Conservation (phyloP, 2,329 filamentous ascomycete species). For the Penicillium rolfsii region DNA sequence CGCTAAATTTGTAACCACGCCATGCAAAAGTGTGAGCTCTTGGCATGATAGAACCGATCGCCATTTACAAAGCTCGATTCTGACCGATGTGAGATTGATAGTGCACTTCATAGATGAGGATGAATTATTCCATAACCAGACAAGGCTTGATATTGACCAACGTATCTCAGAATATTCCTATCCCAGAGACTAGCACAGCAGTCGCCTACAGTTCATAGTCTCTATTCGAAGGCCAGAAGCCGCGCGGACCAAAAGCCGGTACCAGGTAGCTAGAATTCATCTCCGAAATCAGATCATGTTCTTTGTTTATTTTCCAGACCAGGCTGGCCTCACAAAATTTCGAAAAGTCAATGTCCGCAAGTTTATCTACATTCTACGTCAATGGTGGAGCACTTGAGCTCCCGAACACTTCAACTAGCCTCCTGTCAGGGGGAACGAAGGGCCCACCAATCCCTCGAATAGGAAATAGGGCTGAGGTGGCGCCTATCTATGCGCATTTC, state of each 20-base stretch:
- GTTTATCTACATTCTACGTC: neutral
- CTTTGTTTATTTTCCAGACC: neutral
- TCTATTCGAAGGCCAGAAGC: neutral
- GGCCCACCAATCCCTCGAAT: constrained; percentile 32
- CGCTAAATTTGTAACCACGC: neutral
- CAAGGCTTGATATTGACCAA: neutral
- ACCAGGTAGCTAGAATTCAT: neutral
- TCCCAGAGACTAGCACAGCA: neutral
- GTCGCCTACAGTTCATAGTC: neutral
- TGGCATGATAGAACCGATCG: neutral
- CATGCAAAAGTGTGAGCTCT: neutral
- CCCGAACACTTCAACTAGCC: neutral
- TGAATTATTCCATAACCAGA: neutral
- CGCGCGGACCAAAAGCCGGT: neutral
- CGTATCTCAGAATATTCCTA: neutral
- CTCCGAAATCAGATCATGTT: neutral
- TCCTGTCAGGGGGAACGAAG: neutral
- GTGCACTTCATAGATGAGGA: neutral
- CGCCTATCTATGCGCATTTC: neutral
- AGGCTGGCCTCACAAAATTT: neutral
- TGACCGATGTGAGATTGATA: neutral
- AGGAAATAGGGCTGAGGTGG: neutral
- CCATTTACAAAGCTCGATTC: neutral
- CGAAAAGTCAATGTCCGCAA: neutral
- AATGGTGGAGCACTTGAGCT: neutral